Percentiles rank a stretch among this genome's conserved stretches.
phyloP scores from a whole-genome alignment of 495 filamentous ascomycete genomes.

The Umbilicaria muhlenbergii region DNA sequence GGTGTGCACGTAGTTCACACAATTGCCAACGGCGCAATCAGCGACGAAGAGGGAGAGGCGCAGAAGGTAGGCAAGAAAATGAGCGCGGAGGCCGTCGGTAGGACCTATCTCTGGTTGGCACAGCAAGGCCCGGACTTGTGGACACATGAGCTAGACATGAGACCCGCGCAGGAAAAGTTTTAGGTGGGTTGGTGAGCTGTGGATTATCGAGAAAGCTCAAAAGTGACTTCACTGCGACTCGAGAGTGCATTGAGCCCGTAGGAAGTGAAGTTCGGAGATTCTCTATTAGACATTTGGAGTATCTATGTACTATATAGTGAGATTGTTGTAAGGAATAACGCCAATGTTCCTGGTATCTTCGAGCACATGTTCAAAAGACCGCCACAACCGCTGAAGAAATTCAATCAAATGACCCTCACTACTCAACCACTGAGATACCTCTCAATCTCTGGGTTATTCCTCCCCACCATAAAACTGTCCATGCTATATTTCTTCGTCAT shows the following conservation, averaged over 20 bases:
- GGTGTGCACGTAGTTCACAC: slow-evolving; percentile 33
- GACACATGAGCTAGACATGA: slow-evolving; percentile 30
- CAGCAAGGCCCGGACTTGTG: slow-evolving; percentile 24
- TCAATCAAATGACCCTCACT: no score
- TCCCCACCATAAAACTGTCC: slow-evolving; percentile 1
- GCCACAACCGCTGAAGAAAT: no score
- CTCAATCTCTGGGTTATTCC: slow-evolving; percentile 10
- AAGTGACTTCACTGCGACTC: no score
- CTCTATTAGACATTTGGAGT: no score
- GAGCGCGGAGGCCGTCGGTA: slow-evolving; percentile 29
- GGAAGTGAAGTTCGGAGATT: no score
- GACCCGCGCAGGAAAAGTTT: slow-evolving; percentile 31
- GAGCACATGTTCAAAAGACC: no score
- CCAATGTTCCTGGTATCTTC: no score
- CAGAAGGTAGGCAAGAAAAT: slow-evolving; percentile 27
- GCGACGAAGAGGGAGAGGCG: slow-evolving; percentile 26
- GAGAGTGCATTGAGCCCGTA: no score
- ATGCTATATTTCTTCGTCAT: background rate
- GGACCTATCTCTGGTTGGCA: slow-evolving; percentile 30
- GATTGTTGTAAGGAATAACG: no score
- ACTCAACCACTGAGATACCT: no score
- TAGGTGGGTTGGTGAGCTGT: background rate
- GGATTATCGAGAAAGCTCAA: no score
- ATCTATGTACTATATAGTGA: no score
- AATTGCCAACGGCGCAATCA: slow-evolving; percentile 29